A percentile compares a stretch with the other conserved stretches of the same genome.
These are phyloP conservation scores for Cercospora berteroae DNA, from an alignment of 2,329 filamentous ascomycete species.

Conservation along the genomic window DNA sequence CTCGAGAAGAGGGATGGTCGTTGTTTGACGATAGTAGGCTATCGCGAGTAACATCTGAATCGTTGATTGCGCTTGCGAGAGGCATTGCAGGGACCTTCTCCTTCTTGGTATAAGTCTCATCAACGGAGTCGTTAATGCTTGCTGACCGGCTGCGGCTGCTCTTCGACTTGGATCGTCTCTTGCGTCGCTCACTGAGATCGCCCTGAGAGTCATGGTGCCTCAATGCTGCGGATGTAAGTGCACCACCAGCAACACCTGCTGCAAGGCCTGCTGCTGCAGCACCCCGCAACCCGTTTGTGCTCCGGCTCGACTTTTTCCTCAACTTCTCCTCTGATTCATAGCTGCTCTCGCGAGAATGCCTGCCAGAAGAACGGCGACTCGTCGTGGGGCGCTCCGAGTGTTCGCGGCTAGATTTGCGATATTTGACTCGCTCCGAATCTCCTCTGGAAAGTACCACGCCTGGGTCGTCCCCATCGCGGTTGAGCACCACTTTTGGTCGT, in stretches of 20 bases:
- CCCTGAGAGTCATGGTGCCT: slow-evolving; percentile 65
- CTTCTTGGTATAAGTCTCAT: slow-evolving; percentile 48
- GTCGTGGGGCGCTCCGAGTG: slow-evolving; percentile 30
- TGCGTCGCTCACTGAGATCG: slow-evolving; percentile 48
- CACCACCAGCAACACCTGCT: slow-evolving; percentile 53
- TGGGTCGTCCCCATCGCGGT: slow-evolving; percentile 58
- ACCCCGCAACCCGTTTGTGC: slow-evolving; percentile 46
- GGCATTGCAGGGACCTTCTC: slow-evolving; percentile 72
- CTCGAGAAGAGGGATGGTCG: slow-evolving; percentile 68
- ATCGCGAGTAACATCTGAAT: slow-evolving; percentile 81
- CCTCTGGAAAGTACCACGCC: slow-evolving; percentile 57
- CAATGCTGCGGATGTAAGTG: slow-evolving; percentile 61
- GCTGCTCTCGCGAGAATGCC: slow-evolving; percentile 28
- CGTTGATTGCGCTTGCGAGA: slow-evolving; percentile 78
- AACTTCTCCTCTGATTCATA: slow-evolving; percentile 50
- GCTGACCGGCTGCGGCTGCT: slow-evolving; percentile 53
- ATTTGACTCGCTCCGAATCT: slow-evolving; percentile 53
- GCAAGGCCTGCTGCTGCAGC: slow-evolving; percentile 55
- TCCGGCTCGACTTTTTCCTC: slow-evolving; percentile 55
- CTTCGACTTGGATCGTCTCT: slow-evolving; percentile 48
- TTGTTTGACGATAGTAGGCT: slow-evolving; percentile 83
- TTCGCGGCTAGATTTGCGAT: slow-evolving; percentile 55
- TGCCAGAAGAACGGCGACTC: slow-evolving; percentile 31
- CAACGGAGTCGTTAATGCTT: slow-evolving; percentile 55
- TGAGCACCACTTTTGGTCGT: slow-evolving; percentile 61